Conservation (phyloP, 306 rosid species). For the Notholithocarpus densiflorus region DNA sequence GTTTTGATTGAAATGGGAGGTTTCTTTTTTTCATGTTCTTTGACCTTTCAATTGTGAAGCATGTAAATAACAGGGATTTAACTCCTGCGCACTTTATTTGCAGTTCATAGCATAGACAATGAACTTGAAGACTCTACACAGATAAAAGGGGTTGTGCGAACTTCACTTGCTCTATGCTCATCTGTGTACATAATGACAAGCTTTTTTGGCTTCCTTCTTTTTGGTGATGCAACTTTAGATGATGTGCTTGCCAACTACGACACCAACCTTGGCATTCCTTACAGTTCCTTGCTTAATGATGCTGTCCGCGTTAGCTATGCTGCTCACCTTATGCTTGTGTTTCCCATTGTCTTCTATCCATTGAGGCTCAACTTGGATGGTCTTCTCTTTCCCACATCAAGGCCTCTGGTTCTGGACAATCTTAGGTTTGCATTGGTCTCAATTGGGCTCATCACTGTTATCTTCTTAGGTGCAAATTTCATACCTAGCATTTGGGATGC, state of each 20-base stretch:
- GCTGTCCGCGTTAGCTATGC: conserved; percentile 81
- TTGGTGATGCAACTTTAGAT: conserved; percentile 77
- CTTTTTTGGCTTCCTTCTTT: conserved; percentile 86
- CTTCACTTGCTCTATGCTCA: conserved; percentile 69
- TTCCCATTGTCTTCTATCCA: conserved; percentile 76
- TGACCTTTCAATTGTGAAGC: neutral
- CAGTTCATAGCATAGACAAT: conserved; percentile 78
- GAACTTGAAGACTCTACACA: conserved; percentile 73
- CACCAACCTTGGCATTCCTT: conserved; percentile 77
- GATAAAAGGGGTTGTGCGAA: conserved; percentile 60
- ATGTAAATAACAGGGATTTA: conserved; percentile 1
- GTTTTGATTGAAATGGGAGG: neutral
- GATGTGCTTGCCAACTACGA: conserved; percentile 91
- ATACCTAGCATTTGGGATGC: conserved; percentile 70
- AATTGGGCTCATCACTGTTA: conserved; percentile 22
- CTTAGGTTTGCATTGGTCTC: conserved; percentile 61
- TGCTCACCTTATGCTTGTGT: conserved; percentile 89
- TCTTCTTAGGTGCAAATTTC: conserved; percentile 51
- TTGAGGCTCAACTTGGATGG: conserved; percentile 76
- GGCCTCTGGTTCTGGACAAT: conserved; percentile 61
- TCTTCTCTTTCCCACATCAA: conserved; percentile 62
- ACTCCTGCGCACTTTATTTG: conserved; percentile 28
- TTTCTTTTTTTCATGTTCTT: neutral
- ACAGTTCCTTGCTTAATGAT: conserved; percentile 60
- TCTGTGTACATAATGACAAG: conserved; percentile 78